Conservation (phyloP, 306 rosid genomes). For the Lagenaria siceraria region DNA sequence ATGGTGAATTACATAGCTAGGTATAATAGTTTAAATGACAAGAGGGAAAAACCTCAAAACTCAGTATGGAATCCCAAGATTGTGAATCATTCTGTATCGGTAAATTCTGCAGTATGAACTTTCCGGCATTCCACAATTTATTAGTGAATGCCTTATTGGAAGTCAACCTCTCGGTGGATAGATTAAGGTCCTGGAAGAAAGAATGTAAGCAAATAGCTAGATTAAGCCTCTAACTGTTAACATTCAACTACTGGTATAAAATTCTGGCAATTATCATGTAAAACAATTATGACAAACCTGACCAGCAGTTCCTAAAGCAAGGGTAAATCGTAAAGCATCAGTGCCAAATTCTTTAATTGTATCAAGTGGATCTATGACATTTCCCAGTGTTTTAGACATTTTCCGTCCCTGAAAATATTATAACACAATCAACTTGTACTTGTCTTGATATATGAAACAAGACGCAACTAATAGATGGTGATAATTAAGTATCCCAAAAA, state of each 20-base stretch:
- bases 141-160: constrained; percentile 93
- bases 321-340: constrained; percentile 87
- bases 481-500: too few species aligned
- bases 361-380: constrained; percentile 85
- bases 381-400: constrained; percentile 92
- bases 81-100: constrained; percentile 44
- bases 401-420: constrained; percentile 64
- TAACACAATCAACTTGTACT: background rate
- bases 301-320: constrained; percentile 96
- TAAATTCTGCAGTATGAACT: constrained; percentile 74
- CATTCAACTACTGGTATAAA: background rate
- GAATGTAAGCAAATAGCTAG: background rate
- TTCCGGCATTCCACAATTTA: constrained; percentile 97
- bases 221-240: background rate
- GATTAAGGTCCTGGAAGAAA: constrained; percentile 77
- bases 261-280: background rate
- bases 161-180: constrained; percentile 71
- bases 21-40: background rate
- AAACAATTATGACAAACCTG: constrained; percentile 45
- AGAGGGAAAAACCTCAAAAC: constrained; percentile 34
- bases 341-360: constrained; percentile 85
- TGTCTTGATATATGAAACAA: background rate
- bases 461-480: background rate
- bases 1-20: background rate
- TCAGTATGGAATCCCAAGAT: constrained; percentile 52